These are phyloP conservation scores for Auxenochlorella pyrenoidosa DNA, from an alignment of 139 green algal genomes.

Conservation along the genomic window DNA sequence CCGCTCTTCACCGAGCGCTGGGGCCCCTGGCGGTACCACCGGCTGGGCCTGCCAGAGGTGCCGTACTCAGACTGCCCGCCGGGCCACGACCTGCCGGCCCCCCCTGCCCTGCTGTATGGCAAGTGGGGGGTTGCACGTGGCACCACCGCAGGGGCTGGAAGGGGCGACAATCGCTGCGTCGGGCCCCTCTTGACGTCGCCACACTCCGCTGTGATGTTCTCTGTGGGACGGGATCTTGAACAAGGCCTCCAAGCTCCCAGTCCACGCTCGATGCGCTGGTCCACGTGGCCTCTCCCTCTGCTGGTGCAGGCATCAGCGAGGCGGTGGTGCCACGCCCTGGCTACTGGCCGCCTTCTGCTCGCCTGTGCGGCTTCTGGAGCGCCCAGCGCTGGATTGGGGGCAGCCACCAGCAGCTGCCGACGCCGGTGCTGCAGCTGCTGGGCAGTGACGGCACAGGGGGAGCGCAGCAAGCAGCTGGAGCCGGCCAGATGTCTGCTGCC, in stretches of 20 bases:
- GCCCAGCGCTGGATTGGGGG: not conserved
- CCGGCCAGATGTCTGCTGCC: not conserved
- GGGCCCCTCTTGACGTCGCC: no score
- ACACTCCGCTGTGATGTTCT: no score
- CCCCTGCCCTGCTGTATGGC: conserved; percentile 56
- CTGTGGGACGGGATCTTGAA: no score
- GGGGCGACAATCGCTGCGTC: no score
- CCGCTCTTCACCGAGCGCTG: conserved; percentile 77
- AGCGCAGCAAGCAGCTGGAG: not conserved
- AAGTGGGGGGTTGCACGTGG: conserved; percentile 1
- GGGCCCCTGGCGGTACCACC: conserved; percentile 58
- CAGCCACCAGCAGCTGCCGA: not conserved
- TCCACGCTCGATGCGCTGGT: not conserved
- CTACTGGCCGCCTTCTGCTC: conserved; percentile 54
- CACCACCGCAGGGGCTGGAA: no score
- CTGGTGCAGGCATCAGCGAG: conserved; percentile 58
- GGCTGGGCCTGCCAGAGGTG: conserved; percentile 54
- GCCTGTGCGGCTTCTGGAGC: conserved; percentile 64
- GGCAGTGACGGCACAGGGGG: not conserved
- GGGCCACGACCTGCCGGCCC: conserved; percentile 11
- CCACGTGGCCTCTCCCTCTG: not conserved
- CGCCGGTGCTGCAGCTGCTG: not conserved
- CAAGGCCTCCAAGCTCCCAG: no score
- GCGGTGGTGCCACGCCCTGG: conserved; percentile 50
- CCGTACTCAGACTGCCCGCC: conserved; percentile 25